Evolutionary conservation across 2,329 filamentous ascomycete genomes (phyloP).

Genomic region (Fusarium algeriense): DNA sequence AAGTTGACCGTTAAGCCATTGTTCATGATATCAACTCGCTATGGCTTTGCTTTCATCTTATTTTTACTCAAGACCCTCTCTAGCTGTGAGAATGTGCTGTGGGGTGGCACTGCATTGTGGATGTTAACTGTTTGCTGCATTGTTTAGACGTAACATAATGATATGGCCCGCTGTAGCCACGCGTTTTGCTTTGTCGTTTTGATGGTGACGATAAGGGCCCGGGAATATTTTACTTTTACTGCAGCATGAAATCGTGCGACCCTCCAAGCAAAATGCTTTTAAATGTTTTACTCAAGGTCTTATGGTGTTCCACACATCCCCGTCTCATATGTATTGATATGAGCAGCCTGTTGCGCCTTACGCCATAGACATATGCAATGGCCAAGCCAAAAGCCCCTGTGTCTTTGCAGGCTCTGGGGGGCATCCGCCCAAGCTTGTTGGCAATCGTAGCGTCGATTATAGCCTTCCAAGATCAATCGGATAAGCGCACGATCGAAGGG

Average conservation of each 20-base stretch:
- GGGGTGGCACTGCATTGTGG: not conserved
- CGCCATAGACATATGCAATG: not conserved
- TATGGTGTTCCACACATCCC: not conserved
- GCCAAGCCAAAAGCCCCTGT: not conserved
- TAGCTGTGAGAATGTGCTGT: not conserved
- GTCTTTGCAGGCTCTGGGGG: not conserved
- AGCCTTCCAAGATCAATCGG: constrained; percentile 14
- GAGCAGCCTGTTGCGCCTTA: not conserved
- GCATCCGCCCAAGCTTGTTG: constrained; percentile 14
- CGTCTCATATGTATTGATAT: not conserved
- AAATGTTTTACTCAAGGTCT: constrained; percentile 5
- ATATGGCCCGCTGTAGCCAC: not conserved
- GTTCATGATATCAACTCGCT: not conserved
- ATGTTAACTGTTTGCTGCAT: not conserved
- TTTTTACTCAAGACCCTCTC: not conserved
- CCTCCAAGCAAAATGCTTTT: not conserved
- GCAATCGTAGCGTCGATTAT: constrained; percentile 19
- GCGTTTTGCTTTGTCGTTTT: constrained; percentile 3
- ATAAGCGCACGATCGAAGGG: constrained; percentile 30
- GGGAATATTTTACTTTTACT: constrained; percentile 7
- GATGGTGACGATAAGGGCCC: not conserved
- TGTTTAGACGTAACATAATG: not conserved
- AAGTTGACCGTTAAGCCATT: not conserved
- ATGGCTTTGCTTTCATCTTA: not conserved
- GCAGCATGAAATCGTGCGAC: not conserved